A percentile compares a stretch with the other conserved stretches of the same genome.
These are phyloP conservation scores for Solanum infundibuliforme DNA, from an alignment of 257 asterid genomes.

Conservation along the genomic window DNA sequence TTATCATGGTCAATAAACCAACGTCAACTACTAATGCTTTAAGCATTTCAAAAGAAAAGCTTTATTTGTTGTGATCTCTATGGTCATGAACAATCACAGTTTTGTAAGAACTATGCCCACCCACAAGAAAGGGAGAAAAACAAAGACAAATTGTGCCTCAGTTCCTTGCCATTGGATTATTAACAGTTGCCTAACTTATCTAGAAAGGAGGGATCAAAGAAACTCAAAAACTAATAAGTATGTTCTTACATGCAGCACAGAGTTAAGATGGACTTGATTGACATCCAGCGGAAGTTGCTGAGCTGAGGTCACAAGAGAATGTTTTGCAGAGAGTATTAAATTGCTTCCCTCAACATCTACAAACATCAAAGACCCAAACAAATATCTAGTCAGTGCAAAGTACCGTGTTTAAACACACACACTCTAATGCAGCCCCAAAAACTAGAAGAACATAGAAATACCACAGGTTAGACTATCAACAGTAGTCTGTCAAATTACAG, in stretches of 20 bases:
- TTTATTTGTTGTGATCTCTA: neutral
- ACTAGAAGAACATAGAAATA: neutral
- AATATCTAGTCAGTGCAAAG: neutral
- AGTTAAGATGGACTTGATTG: conserved; percentile 48
- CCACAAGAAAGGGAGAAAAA: neutral
- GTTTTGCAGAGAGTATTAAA: conserved; percentile 68
- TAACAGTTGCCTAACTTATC: neutral
- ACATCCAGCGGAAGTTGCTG: conserved; percentile 70
- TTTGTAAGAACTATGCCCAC: neutral
- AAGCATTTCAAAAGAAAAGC: neutral
- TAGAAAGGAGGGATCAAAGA: neutral
- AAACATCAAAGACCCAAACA: conserved; percentile 8
- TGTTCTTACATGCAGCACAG: conserved; percentile 76
- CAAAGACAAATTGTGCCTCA: neutral
- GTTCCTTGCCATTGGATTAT: neutral
- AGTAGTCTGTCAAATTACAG: neutral
- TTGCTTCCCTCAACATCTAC: conserved; percentile 80
- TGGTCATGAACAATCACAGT: neutral
- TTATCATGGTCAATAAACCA: neutral
- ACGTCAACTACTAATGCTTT: neutral
- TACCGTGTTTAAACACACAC: neutral
- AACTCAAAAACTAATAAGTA: neutral
- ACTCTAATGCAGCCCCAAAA: neutral
- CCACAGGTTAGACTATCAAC: neutral
- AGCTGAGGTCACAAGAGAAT: conserved; percentile 56